Base-by-base conservation (phyloP, 805 yeast species). In the Lipomyces spencermartinsiae region DNA sequence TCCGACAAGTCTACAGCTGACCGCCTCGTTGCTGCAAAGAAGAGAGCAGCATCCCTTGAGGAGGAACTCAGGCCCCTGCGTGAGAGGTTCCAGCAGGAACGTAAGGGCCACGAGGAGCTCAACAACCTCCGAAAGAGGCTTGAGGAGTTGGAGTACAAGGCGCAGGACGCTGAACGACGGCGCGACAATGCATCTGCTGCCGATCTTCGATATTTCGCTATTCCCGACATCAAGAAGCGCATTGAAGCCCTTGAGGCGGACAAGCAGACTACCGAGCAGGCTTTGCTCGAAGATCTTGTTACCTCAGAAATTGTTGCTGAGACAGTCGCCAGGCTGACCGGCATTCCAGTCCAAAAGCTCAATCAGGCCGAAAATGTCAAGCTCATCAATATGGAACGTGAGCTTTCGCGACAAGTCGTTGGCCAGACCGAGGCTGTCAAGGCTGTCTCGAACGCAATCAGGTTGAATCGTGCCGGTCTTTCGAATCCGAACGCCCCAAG, bases 361-460 rank as follows among this genome's bases (percentile, higher is more conserved):
- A 91, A 97, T 5, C 97, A 93, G 80, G 95, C 97, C 39, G 99
- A 95, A 81, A 95, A 95, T 79, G 83, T 91, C 66, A 94, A 94
- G 82, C 87, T 95, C 77, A 93, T 95, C 78, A 91, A 89, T 76
- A 95, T 95, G 98, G 99, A 95, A 82, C 87, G 83, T 71, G 97
- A 87, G 69, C 84, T 95, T 68, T 83, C 97, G 25, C 80, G 86
- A 14, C 88, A 86, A 67, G 99, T 95, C 73, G 97, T 95, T 73
- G 99, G 99, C 53, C 99, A 95, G 82, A 83, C 89, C 69, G 97
- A 92, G 70, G 99, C 99, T 0, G 97, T 95, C 68, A 92, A 90
- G 78, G 97, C 98, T 1, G 99, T 95, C 55, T 87, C 98, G 9
- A 94, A 95, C 78, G 97, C 98, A 4, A 91, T 95, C 64, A 87